These are phyloP conservation scores for Nakazawaea sp. DNA, from an alignment of 805 yeast genomes.

Conservation along the genomic window DNA sequence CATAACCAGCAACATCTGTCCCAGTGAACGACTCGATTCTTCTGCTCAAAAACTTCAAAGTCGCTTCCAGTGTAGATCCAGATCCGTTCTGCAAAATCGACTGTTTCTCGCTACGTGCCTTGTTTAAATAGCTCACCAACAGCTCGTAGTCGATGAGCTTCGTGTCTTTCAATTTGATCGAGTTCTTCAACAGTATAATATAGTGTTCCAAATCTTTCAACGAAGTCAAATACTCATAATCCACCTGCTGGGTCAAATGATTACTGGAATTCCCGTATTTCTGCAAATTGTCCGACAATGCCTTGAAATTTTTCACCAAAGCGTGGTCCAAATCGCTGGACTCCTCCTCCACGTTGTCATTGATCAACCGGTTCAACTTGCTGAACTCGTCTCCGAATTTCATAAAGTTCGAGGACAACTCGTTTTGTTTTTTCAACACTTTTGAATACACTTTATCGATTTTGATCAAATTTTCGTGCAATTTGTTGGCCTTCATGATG, in stretches of 20 bases:
- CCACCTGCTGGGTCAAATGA: constrained; percentile 40
- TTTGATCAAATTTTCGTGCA: constrained; percentile 75
- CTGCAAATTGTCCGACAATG: constrained; percentile 33
- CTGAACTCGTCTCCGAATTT: constrained; percentile 65
- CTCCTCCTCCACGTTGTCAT: constrained; percentile 20
- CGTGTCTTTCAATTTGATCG: constrained; percentile 81
- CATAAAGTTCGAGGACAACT: constrained; percentile 64
- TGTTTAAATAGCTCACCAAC: constrained; percentile 66
- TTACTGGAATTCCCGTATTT: constrained; percentile 21
- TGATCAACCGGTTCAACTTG: constrained; percentile 43
- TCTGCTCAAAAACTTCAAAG: constrained; percentile 28
- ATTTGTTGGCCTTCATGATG: constrained; percentile 71
- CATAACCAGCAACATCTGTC: constrained; percentile 31
- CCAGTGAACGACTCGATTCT: constrained; percentile 42
- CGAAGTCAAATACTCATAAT: constrained; percentile 75
- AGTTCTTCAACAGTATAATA: constrained; percentile 51
- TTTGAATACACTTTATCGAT: constrained; percentile 74
- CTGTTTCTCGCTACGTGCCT: constrained; percentile 59
- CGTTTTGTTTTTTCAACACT: constrained; percentile 65
- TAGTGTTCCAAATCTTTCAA: constrained; percentile 85
- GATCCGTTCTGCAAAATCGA: constrained; percentile 26
- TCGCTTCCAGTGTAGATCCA: constrained; percentile 27
- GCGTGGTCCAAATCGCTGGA: constrained; percentile 13
- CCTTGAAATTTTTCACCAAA: constrained; percentile 22
- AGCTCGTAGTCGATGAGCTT: constrained; percentile 90